Conservation (phyloP, 2,329 filamentous ascomycete species). For the Hymenoscyphus infarciens region DNA sequence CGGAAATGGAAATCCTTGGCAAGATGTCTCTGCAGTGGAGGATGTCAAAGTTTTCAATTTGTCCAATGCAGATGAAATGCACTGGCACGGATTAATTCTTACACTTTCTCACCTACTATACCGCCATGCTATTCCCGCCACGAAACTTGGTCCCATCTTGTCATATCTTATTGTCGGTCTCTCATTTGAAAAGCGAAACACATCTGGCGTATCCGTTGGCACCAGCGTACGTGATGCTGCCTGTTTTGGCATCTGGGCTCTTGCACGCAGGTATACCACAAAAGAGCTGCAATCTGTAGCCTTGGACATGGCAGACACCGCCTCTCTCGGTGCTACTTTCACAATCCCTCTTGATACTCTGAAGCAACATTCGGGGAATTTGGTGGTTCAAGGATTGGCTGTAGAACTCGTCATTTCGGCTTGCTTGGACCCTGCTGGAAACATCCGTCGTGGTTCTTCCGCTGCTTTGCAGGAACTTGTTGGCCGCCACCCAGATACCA, state of each 20-base stretch:
- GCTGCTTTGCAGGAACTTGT: slow-evolving; percentile 92
- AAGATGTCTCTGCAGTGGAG: background rate
- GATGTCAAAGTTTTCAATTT: slow-evolving; percentile 46
- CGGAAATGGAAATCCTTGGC: slow-evolving; percentile 33
- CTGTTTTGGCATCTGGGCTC: slow-evolving; percentile 92
- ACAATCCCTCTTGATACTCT: background rate
- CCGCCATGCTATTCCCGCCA: slow-evolving; percentile 70
- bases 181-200: slow-evolving; percentile 82
- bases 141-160: slow-evolving; percentile 69
- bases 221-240: slow-evolving; percentile 92
- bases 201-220: slow-evolving; percentile 80
- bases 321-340: slow-evolving; percentile 19
- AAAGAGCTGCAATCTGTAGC: slow-evolving; percentile 66
- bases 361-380: slow-evolving; percentile 15
- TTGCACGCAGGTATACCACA: slow-evolving; percentile 83
- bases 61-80: slow-evolving; percentile 71
- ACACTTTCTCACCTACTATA: slow-evolving; percentile 86
- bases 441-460: slow-evolving; percentile 88
- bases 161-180: slow-evolving; percentile 75
- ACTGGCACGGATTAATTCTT: slow-evolving; percentile 90
- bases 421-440: slow-evolving; percentile 84
- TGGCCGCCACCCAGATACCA: slow-evolving; percentile 83
- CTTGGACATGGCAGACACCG: slow-evolving; percentile 29
- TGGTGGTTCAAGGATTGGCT: slow-evolving; percentile 72
- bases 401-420: slow-evolving; percentile 78